Evolutionary conservation across 1,139 yeast species (phyloP), one percentile per base, ranked within the genome.

Genomic region (Yamadazyma trypodendri): DNA sequence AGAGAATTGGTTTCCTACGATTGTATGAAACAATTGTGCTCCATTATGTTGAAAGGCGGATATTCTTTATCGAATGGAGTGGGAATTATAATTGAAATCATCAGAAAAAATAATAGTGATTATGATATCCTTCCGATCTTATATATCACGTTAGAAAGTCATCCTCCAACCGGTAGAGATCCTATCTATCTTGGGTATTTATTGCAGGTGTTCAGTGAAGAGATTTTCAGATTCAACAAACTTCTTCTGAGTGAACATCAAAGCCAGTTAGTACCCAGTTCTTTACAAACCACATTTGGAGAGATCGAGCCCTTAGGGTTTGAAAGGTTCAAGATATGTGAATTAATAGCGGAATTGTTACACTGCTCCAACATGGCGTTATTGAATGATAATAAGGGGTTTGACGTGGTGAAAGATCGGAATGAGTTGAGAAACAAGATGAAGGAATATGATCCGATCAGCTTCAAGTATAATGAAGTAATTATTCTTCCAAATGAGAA

Each of bases 281-380:
- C 41, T 13, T 60, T 88, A 46, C 72, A 77, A 43, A 87, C 96
- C 4, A 70, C 72, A 2, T 65, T 68, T 50, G 77, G 77, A 6
- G 72, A 66, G 44, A 71, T 71, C 34, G 95, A 87, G 61, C 98
- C 98, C 1, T 68, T 92, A 28, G 98, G 98, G 0, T 90, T 90
- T 61, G 97, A 92, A 64, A 72, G 97, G 49, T 92, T 94, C 63
- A 87, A 90, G 58, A 85, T 92, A 36, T 92, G 97, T 58, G 98
- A 94, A 63, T 72, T 92, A 46, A 80, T 92, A 45, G 98, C 98
- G 0, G 99, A 92, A 59, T 72, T 92, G 36, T 73, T 92, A 41
- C 99, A 92, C 62, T 92, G 99, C 56, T 88, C 97, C 18, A 92
- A 92, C 61, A 94, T 94, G 98, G 94, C 92, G 0, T 68, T 92